Evolutionary conservation across 2,329 filamentous ascomycete species (phyloP), one percentile per base, ranked within the genome.

Genomic region (Fusarium chuoi): DNA sequence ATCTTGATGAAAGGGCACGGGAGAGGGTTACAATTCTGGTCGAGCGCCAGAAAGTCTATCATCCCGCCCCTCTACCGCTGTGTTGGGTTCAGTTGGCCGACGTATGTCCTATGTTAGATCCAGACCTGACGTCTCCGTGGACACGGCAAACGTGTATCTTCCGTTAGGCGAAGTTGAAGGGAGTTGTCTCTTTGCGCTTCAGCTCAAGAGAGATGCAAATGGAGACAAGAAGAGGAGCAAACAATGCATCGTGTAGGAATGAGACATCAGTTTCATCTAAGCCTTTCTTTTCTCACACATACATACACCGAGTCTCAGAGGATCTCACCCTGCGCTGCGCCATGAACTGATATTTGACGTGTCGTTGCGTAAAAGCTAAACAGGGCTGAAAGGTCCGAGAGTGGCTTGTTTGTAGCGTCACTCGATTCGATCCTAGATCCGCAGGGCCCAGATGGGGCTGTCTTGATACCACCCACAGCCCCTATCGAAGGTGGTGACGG

Each of bases 311-410:
- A 48, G 44, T 56, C 28, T 36, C 22, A 35, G 57, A 36, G 52
- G 28, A 44, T 24, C 54, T 36, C 36, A 46, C 54, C 44, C 38
- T 56, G 48, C 28, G n/a, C 38, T 54, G 44, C 71, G 62, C 62
- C 67, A 62, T 62, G 17, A 62, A 52, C 30, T 67, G 67, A 71
- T 39, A 44, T 57, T 74, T 65, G 71, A 74, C 71, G 46, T 65
- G 67, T 74, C 55, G 58, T 54, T 71, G 45, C 30, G 52, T 56
- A 59, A 30, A 70, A 51, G n/a, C 24, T 28, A 46, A 46, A 61
- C 70, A 71, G 71, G 71, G 70, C 71, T 73, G 66, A 63, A 30
- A 28, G 41, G 28, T 11, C 26, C 15, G 41, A 44, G 28, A 45
- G 52, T 56, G 39, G 49, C 48, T 54, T n/a, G 18, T 60, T 41